Base-by-base conservation (phyloP, 805 yeast species). In the Starmerella bacillaris region DNA sequence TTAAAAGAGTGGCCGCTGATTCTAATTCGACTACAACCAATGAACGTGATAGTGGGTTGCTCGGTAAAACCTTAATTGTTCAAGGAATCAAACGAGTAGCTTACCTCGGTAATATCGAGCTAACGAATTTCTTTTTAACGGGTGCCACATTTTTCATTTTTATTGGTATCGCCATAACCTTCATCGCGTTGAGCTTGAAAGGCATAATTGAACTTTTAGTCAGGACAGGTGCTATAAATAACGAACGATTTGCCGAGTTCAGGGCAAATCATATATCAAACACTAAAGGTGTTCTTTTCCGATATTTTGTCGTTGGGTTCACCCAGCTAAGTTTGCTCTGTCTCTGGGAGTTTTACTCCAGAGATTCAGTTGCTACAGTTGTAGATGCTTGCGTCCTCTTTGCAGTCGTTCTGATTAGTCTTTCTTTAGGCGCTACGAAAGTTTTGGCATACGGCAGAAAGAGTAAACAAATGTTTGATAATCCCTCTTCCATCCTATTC, bases 31-130 rank as follows among this genome's bases (percentile, higher is more conserved):
- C 47, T 6, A 56, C 59, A 24, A 50, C 55, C 3, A 41, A 53
- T 54, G 94, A 86, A 54, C 68, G 68, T 42, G 68, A 68, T 40
- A 54, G 67, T 3, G 60, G 66, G 27, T 56, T 76, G 32, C 58
- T 75, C 2, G 60, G 76, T 4, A 78, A 75, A 49, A 80, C 82
- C 29, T 63, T 89, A 48, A 74, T 86, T 26, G 60, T 89, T 36
- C 70, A 93, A 52, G 98, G 98, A 46, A 75, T 89, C 41, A 80
- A 82, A 56, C 74, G 98, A 59, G 94, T 86, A 5, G 74, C 94
- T 0, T 89, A 63, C 53, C 58, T 75, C 47, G 79, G 94, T 8
- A 68, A 69, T 16, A 84, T 89, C 46, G 98, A 89, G 58, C 66
- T 86, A 45, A 75, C 94, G 18, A 74, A 72, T 51, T 56, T 89